Percentiles rank a stretch among this genome's conserved stretches.
Evolutionary conservation across 345 rosid species (phyloP).

Genomic region (Camelina neglecta): DNA sequence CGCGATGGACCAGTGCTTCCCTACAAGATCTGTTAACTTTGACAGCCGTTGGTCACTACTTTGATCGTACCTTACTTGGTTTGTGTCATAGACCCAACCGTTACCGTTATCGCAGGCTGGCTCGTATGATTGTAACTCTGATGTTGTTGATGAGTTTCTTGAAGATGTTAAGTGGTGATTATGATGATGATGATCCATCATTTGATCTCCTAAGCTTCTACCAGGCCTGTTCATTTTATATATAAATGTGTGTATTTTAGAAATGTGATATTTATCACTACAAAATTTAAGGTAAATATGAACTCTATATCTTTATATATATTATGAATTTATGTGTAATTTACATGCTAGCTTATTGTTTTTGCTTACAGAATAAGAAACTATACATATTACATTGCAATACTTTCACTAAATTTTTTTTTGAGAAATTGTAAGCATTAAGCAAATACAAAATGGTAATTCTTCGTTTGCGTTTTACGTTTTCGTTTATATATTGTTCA

Average conservation of each 20-base stretch:
- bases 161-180: conserved; percentile 49
- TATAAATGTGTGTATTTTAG: background rate
- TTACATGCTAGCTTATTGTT: background rate
- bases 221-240: conserved; percentile 46
- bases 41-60: conserved; percentile 50
- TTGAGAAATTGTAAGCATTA: background rate
- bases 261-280: background rate
- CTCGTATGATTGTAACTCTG: conserved; percentile 51
- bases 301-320: background rate
- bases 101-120: conserved; percentile 51
- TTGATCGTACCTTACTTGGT: conserved; percentile 47
- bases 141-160: conserved; percentile 48
- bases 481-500: background rate
- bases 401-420: background rate
- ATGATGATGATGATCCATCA: conserved; percentile 45
- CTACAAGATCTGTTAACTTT: conserved; percentile 59
- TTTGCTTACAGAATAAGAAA: conserved; percentile 5
- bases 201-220: conserved; percentile 61
- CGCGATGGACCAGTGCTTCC: conserved; percentile 71
- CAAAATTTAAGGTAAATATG: background rate
- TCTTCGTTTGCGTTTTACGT: background rate
- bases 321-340: background rate
- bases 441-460: background rate
- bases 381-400: background rate
- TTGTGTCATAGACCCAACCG: conserved; percentile 46